Base-by-base conservation (phyloP, 257 asterid genomes). In the Nicotiana undulata region DNA sequence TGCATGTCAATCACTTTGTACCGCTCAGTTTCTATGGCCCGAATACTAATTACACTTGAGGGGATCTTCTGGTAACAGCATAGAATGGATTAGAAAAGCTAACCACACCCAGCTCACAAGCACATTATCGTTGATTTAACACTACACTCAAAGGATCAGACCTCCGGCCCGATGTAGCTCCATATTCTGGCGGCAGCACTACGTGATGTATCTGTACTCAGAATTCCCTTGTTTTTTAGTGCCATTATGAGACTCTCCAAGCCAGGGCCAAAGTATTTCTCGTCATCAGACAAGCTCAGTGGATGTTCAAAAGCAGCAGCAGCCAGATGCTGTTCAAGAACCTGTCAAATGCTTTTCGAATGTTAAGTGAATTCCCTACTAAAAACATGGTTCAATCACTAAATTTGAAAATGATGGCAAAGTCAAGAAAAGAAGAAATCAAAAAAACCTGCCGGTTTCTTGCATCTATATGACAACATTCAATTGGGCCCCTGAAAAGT, bases 291-390 rank as follows among this genome's bases (percentile, higher is more conserved):
- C 86, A 89, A 84, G 88, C 93, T 91, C 88, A 95, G 83, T 28
- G 97, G 98, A 76, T 87, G 89, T 87, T 95, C 99, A 77, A 85
- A 86, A 86, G 99, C 97, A 85, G 99, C 97, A 89, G 98, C 94
- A 31, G 86, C 84, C 83, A 95, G 84, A 83, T 95, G 99, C 88
- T 95, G 98, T 84, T 93, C 95, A 80, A 95, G 91, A 82, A 93
- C 93, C 99, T 95, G 83, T 28, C 61, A 74, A 31, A 49, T 49
- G 44, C 8, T 70, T 61, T 72, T 10, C 46, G 34, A 40, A 46
- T 20, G 44, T 15, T 6, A 65, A 28, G 29, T 20, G 61, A 10
- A 29, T 37, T 44, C 63, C 76, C 82, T 77, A 74, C 64, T 40
- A 20, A 46, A 58, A 61, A 46, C 79, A 40, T 52, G 55, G 75